Percentiles rank a stretch among this genome's conserved stretches.
Conservation (phyloP, 1,284 basidiomycete species). For the Ustilago tritici region DNA sequence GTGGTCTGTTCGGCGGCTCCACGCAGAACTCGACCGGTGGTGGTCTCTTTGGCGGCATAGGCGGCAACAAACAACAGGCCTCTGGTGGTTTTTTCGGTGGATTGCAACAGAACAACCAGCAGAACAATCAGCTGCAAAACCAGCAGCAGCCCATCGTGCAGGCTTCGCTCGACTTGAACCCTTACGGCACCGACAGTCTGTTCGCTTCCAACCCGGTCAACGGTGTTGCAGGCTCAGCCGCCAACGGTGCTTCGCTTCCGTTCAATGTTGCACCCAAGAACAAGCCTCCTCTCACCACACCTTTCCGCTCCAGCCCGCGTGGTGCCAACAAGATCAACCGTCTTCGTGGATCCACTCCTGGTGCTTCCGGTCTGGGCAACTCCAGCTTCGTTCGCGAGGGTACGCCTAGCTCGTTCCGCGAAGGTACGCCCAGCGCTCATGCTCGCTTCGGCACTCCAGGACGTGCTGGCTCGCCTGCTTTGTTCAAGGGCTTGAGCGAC, state of each 20-base stretch:
- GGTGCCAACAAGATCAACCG: slow-evolving; percentile 65
- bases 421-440: slow-evolving; percentile 62
- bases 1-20: slow-evolving; percentile 73
- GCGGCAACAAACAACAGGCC: slow-evolving; percentile 43
- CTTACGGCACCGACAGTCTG: slow-evolving; percentile 82
- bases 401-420: slow-evolving; percentile 59
- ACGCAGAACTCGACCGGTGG: slow-evolving; percentile 44
- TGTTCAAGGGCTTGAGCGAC: slow-evolving; percentile 75
- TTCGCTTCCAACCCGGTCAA: slow-evolving; percentile 69
- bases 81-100: slow-evolving; percentile 41
- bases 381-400: slow-evolving; percentile 52
- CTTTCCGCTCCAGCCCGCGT: slow-evolving; percentile 70
- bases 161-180: slow-evolving; percentile 79
- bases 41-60: slow-evolving; percentile 59
- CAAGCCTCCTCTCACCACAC: slow-evolving; percentile 72
- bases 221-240: slow-evolving; percentile 53
- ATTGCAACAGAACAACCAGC: slow-evolving; percentile 53
- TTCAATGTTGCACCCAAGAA: slow-evolving; percentile 70
- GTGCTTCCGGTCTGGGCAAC: slow-evolving; percentile 44
- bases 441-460: slow-evolving; percentile 43
- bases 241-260: slow-evolving; percentile 58
- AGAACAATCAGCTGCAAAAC: slow-evolving; percentile 40
- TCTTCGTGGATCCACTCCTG: slow-evolving; percentile 65
- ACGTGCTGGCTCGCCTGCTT: slow-evolving; percentile 63
- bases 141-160: slow-evolving; percentile 70